These are phyloP conservation scores for Ciborinia camelliae DNA, from an alignment of 2,329 filamentous ascomycete genomes.

Conservation along the genomic window DNA sequence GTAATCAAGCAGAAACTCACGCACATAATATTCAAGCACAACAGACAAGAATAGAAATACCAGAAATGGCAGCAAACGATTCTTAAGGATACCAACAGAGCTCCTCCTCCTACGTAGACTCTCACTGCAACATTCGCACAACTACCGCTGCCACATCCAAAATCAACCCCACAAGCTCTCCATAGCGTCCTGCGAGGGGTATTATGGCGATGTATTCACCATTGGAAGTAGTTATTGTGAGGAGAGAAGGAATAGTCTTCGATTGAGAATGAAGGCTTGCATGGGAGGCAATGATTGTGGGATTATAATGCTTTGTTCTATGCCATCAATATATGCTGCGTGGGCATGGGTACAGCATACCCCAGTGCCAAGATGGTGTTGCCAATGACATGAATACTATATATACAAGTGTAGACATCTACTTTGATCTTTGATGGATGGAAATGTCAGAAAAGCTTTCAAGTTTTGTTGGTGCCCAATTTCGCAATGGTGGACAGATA, in stretches of 20 bases:
- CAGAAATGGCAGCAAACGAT: not conserved
- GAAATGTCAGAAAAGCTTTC: not conserved
- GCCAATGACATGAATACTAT: not conserved
- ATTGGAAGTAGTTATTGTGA: not conserved
- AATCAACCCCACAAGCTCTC: not conserved
- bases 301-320: not conserved
- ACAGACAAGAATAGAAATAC: not conserved
- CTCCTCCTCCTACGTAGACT: not conserved
- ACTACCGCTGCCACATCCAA: not conserved
- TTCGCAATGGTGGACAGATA: not conserved
- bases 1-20: not conserved
- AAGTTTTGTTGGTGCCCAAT: not conserved
- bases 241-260: not conserved
- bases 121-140: not conserved
- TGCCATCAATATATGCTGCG: not conserved
- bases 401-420: not conserved
- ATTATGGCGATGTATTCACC: not conserved
- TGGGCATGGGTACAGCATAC: not conserved
- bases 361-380: not conserved
- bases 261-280: not conserved
- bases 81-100: not conserved
- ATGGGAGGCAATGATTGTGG: not conserved
- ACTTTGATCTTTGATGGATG: not conserved
- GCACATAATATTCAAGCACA: not conserved
- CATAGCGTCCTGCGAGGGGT: not conserved